Conservation (phyloP, 495 filamentous ascomycete genomes). For the Daldinia childiae region DNA sequence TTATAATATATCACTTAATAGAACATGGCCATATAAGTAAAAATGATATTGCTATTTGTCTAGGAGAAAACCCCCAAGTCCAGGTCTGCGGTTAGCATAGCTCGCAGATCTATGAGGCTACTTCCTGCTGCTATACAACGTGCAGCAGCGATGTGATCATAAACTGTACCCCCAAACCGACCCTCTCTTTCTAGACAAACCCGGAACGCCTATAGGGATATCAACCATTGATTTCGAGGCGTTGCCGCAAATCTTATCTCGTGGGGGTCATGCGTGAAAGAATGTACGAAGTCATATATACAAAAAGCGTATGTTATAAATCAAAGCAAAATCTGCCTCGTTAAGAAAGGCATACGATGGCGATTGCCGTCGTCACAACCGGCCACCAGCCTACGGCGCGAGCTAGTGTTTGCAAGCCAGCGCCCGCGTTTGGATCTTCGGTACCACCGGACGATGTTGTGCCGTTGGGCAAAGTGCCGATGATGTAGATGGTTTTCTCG, state of each 20-base stretch:
- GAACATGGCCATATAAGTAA: neutral
- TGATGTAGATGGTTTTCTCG: conserved; percentile 72
- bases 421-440: conserved; percentile 53
- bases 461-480: conserved; percentile 86
- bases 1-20: neutral
- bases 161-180: neutral
- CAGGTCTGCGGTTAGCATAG: neutral
- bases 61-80: neutral
- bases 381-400: conserved; percentile 69
- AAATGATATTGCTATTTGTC: neutral
- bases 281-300: conserved; percentile 11
- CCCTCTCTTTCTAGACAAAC: neutral
- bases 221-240: conserved; percentile 4
- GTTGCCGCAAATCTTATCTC: conserved; percentile 1
- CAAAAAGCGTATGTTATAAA: neutral
- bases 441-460: conserved; percentile 73
- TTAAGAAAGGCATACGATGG: conserved; percentile 49
- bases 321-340: neutral
- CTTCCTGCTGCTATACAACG: neutral
- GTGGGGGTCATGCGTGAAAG: neutral
- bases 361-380: conserved; percentile 62
- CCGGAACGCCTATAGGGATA: conserved; percentile 25
- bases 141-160: neutral
- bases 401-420: conserved; percentile 49
- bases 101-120: neutral